Conservation (phyloP, 2,329 filamentous ascomycete species). For the Paecilomyces niveus region DNA sequence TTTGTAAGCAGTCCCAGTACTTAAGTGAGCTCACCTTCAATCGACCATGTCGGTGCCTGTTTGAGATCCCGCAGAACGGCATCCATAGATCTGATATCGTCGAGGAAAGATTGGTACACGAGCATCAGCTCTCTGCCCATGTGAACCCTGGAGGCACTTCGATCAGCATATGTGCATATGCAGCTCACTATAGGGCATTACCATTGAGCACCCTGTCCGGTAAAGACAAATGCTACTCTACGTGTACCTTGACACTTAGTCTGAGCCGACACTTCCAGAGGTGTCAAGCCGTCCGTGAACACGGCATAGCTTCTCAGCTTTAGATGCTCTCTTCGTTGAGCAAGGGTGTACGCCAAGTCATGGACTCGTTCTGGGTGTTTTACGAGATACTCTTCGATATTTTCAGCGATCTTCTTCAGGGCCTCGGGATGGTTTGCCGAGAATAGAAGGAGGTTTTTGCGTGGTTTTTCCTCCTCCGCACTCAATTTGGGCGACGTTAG, state of each 20-base stretch:
- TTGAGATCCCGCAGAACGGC: conserved; percentile 10
- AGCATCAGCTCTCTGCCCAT: conserved; percentile 22
- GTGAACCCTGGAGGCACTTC: too few relatives aligned
- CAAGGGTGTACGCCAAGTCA: conserved; percentile 27
- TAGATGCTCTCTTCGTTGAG: conserved; percentile 40
- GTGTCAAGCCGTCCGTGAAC: conserved; percentile 26
- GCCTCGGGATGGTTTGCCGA: conserved; percentile 2
- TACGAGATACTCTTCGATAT: background rate
- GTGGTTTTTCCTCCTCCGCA: too few relatives aligned
- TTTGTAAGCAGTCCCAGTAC: too few relatives aligned
- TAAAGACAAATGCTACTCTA: too few relatives aligned
- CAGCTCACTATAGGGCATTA: too few relatives aligned
- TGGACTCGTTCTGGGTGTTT: background rate
- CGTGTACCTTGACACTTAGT: too few relatives aligned
- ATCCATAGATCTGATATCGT: conserved; percentile 7
- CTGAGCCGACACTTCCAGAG: too few relatives aligned
- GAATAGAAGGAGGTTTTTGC: conserved; percentile 10
- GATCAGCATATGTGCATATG: too few relatives aligned
- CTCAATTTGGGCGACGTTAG: too few relatives aligned
- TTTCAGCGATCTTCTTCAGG: background rate
- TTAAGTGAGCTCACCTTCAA: conserved; percentile 15
- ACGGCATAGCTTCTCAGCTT: background rate
- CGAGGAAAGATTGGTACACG: conserved; percentile 7
- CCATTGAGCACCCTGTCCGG: too few relatives aligned
- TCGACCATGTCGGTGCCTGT: conserved; percentile 13